phyloP scores from a whole-genome alignment of 1,284 basidiomycete genomes.

The Ustilago loliicola region DNA sequence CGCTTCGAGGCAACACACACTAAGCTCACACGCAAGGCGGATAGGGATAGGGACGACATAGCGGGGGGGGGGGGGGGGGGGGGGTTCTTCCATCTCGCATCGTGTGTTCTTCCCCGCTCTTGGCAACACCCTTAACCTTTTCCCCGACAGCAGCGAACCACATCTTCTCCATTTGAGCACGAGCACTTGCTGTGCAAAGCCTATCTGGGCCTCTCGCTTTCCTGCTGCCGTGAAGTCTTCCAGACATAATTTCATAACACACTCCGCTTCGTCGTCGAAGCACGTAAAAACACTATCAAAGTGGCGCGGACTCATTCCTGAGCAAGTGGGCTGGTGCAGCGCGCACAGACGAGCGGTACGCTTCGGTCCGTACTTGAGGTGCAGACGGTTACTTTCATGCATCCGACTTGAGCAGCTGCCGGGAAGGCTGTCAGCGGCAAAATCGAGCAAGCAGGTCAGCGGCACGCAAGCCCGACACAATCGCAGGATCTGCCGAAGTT shows the following conservation, averaged over 20 bases:
- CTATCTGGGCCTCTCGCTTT: neutral
- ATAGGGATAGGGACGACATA: neutral
- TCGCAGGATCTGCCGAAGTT: neutral
- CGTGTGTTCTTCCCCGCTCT: neutral
- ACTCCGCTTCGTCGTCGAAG: no score
- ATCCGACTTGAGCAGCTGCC: neutral
- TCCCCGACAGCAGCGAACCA: conserved; percentile 3
- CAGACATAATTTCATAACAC: no score
- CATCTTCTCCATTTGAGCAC: neutral
- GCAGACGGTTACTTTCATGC: neutral
- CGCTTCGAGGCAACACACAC: neutral
- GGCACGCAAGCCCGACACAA: neutral
- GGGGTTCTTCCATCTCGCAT: neutral
- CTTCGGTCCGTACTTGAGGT: neutral
- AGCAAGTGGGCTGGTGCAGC: neutral
- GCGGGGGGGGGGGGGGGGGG: no score
- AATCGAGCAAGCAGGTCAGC: neutral
- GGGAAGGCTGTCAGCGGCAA: neutral
- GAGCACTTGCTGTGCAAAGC: neutral
- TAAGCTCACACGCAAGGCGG: neutral
- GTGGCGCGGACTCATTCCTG: no score
- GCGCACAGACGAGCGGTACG: neutral
- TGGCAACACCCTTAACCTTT: neutral
- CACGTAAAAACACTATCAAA: no score
- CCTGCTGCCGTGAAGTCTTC: neutral